Evolutionary conservation across 1,284 basidiomycete species (phyloP), one percentile per base, ranked within the genome.

Genomic region (Apiotrichum montevideense): DNA sequence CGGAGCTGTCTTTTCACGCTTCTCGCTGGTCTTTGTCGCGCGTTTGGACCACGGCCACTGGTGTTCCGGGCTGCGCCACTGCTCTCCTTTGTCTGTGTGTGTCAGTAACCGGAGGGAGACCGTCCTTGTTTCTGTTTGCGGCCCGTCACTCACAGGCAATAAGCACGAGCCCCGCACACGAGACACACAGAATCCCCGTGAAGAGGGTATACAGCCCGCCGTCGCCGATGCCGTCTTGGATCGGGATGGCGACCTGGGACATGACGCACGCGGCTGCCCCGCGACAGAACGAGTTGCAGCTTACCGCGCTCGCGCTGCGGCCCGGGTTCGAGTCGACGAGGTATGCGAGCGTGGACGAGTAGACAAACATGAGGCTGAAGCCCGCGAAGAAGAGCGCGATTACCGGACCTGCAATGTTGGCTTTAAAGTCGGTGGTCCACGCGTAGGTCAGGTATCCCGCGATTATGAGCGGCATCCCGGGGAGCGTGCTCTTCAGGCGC

Each of bases 181-280:
- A 65, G n/a, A 85, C 52, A 0, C 81, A 61, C 65, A 89, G 67
- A 0, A 89, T 58, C 0, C 81, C 83, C 0, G 84, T 81, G 80
- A 88, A 87, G 2, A 88, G 77, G 0, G 86, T 85, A 68, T 88
- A 90, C 51, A 87, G 76, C 65, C 87, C 87, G 7, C 87, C 88
- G 56, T 86, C 84, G 0, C 84, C 84, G 42, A 85, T 79, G 0
- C 77, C 72, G 52, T 80, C 74, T 74, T 70, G 66, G 35, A 77
- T 71, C 2, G 74, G 73, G 0, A 72, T 56, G 7, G 74, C 71
- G 15, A 73, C 66, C 62, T 78, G 72, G 32, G 69, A 70, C 59
- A 73, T 66, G 43, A 76, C 56, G 58, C 72, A 76, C 3, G 70
- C 74, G 35, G 69, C 60, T 4, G 55, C 57, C 5, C 75, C 77